Percentiles rank a stretch among this genome's conserved stretches.
Conservation (phyloP, 768 basidiomycete species). For the Exidia glandulosa region DNA sequence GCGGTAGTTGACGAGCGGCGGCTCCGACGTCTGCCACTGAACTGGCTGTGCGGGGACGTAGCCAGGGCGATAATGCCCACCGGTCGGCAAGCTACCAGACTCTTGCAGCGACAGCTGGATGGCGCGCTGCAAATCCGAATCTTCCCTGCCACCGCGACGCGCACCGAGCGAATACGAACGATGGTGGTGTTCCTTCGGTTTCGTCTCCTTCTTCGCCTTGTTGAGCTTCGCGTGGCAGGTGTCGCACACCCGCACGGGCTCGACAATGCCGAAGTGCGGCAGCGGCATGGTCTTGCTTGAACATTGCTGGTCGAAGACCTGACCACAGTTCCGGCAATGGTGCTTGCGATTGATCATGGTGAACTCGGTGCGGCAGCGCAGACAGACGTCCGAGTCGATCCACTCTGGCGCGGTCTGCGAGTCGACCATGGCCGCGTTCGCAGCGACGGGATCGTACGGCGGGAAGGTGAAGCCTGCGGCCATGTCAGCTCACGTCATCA, state of each 20-base stretch:
- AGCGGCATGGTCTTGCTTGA: conserved; percentile 74
- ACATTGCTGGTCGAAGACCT: conserved; percentile 91
- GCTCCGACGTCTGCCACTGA: conserved; percentile 57
- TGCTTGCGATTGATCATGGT: conserved; percentile 95
- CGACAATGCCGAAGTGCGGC: conserved; percentile 87
- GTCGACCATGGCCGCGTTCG: conserved; percentile 79
- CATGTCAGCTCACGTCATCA: not conserved
- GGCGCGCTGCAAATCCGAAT: conserved; percentile 86
- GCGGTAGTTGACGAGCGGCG: conserved; percentile 51
- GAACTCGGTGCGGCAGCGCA: conserved; percentile 84
- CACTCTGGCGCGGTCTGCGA: conserved; percentile 91
- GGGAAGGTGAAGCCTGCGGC: conserved; percentile 70
- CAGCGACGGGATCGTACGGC: conserved; percentile 56
- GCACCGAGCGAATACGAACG: conserved; percentile 43
- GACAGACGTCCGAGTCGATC: conserved; percentile 92
- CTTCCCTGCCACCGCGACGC: conserved; percentile 42
- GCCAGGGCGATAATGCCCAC: conserved; percentile 39
- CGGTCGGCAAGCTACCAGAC: conserved; percentile 35
- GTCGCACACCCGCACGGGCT: conserved; percentile 92
- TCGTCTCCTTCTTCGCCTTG: conserved; percentile 38
- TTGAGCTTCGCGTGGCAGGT: conserved; percentile 70
- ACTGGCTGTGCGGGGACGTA: conserved; percentile 54
- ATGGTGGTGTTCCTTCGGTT: conserved; percentile 22
- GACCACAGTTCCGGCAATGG: conserved; percentile 96
- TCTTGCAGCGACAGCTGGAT: conserved; percentile 87